Evolutionary conservation across 2,329 filamentous ascomycete species (phyloP).

Genomic region (Sporothrix sp.): DNA sequence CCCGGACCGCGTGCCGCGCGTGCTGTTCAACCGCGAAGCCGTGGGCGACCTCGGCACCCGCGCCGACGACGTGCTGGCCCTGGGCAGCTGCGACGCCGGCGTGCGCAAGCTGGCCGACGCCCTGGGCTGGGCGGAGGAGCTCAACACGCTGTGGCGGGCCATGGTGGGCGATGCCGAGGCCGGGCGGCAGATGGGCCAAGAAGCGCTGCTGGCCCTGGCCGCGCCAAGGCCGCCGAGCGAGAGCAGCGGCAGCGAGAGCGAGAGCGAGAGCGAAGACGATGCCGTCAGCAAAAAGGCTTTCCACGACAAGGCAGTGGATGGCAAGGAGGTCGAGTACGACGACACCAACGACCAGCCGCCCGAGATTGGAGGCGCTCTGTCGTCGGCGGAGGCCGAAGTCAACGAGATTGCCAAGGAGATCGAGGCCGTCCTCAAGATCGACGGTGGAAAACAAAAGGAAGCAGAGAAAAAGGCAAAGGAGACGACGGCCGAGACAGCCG

Average conservation of each 20-base stretch:
- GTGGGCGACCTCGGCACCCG: conserved; percentile 71
- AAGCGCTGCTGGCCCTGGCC: conserved; percentile 35
- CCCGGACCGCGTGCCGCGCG: conserved; percentile 53
- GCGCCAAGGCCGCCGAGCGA: conserved; percentile 23
- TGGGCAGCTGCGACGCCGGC: conserved; percentile 76
- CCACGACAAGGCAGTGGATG: not conserved
- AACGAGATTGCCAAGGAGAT: conserved; percentile 15
- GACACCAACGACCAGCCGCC: conserved; percentile 8
- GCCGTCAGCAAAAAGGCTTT: not conserved
- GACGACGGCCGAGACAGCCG: too few species aligned
- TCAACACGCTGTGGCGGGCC: conserved; percentile 64
- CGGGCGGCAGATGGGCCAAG: conserved; percentile 35
- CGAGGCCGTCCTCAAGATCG: conserved; percentile 12
- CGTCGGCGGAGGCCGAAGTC: conserved; percentile 14
- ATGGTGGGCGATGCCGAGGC: conserved; percentile 54
- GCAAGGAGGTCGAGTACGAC: not conserved
- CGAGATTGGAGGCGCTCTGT: conserved; percentile 8
- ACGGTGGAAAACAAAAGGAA: conserved; percentile 1
- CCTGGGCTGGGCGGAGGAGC: conserved; percentile 76
- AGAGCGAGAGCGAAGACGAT: not conserved
- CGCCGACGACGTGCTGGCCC: conserved; percentile 71
- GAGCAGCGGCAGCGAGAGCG: conserved; percentile 18
- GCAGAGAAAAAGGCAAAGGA: too few species aligned
- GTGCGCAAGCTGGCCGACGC: conserved; percentile 68
- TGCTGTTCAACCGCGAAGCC: conserved; percentile 78